phyloP scores from a whole-genome alignment of 208 protist genomes.

The Leishmania amazonensis region DNA sequence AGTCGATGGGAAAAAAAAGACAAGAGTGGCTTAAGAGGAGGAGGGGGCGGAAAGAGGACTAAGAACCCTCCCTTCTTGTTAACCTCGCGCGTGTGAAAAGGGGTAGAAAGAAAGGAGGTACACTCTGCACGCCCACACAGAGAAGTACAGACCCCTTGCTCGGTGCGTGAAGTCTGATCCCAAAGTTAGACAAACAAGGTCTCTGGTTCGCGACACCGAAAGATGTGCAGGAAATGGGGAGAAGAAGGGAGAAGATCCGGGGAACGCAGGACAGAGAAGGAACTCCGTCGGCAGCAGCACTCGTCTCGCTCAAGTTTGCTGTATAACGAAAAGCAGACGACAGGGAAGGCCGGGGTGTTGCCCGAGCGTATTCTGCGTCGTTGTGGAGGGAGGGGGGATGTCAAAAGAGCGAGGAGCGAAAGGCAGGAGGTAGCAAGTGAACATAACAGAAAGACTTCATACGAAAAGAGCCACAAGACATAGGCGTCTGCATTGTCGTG shows the following conservation, averaged over 20 bases:
- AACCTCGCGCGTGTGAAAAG: neutral
- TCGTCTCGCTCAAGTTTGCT: neutral
- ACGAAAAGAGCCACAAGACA: neutral
- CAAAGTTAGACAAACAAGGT: neutral
- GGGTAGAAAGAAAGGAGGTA: constrained; percentile 1
- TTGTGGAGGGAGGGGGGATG: neutral
- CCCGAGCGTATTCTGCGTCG: neutral
- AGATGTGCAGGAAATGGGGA: neutral
- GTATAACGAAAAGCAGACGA: neutral
- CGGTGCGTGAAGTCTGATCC: neutral
- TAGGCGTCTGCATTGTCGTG: neutral
- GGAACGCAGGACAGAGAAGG: neutral
- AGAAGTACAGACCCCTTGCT: neutral
- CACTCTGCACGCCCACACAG: neutral
- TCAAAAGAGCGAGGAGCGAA: neutral
- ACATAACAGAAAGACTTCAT: neutral
- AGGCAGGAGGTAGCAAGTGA: neutral
- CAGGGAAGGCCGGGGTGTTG: neutral
- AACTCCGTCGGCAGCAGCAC: neutral
- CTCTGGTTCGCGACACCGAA: neutral
- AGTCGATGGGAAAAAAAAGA: neutral
- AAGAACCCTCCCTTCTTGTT: neutral
- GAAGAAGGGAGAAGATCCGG: neutral
- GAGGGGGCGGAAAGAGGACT: neutral
- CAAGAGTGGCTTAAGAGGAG: neutral